Evolutionary conservation across 371 early-diverging fungal genomes (phyloP).

Genomic region (Dentiscutata heterogama): DNA sequence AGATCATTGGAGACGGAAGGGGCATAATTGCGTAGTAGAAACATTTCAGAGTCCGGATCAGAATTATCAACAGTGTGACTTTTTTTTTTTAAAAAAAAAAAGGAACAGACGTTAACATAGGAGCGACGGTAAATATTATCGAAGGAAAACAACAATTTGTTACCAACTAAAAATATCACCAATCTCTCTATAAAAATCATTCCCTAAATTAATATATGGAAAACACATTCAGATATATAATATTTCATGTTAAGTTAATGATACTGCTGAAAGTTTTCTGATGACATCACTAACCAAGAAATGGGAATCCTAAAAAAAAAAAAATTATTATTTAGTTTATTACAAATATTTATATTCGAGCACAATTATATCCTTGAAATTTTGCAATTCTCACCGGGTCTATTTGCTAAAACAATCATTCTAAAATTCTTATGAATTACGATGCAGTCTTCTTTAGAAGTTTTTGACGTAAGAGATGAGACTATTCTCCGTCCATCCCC

Average conservation of each 20-base stretch:
- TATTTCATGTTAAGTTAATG: too few relatives aligned
- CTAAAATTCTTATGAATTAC: slow-evolving; percentile 80
- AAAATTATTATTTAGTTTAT: slow-evolving; percentile 20
- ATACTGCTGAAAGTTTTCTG: too few relatives aligned
- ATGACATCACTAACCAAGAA: slow-evolving; percentile 49
- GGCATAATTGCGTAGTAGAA: slow-evolving; percentile 76
- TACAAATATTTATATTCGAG: background rate
- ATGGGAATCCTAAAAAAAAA: slow-evolving; percentile 52
- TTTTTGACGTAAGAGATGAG: slow-evolving; percentile 51
- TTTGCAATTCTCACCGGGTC: slow-evolving; percentile 68
- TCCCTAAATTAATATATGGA: slow-evolving; percentile 60
- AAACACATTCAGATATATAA: too few relatives aligned
- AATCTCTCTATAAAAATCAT: slow-evolving; percentile 87
- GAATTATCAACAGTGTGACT: slow-evolving; percentile 86
- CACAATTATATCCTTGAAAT: background rate
- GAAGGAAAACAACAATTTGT: slow-evolving; percentile 40
- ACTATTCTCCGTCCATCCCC: slow-evolving; percentile 86
- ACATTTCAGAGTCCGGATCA: slow-evolving; percentile 80
- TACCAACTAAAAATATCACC: slow-evolving; percentile 80
- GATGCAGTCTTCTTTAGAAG: slow-evolving; percentile 60
- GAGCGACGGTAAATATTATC: background rate
- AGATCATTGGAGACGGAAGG: slow-evolving; percentile 78
- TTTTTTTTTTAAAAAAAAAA: slow-evolving; percentile 14
- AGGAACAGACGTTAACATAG: background rate
- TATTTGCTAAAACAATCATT: slow-evolving; percentile 88